Percentiles rank a stretch among this genome's conserved stretches.
phyloP scores from a whole-genome alignment of 2,329 filamentous ascomycete genomes.

The Onygenales sp. region DNA sequence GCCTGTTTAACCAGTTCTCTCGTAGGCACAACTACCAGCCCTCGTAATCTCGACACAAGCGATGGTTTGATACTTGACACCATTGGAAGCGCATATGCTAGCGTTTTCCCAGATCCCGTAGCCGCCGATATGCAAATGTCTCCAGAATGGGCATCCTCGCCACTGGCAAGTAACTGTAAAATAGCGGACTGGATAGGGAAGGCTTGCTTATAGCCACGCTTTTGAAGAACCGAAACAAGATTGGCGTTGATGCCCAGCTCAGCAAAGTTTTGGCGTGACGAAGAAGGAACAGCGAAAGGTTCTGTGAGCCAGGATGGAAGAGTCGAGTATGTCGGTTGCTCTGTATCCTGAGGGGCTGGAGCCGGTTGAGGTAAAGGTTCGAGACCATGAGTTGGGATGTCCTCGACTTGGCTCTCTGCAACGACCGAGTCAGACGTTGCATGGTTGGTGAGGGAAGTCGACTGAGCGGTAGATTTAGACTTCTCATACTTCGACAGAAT shows the following conservation, averaged over 20 bases:
- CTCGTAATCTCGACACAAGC: slow-evolving; percentile 58
- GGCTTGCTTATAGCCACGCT: slow-evolving; percentile 60
- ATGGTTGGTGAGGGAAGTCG: background rate
- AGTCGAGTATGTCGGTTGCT: slow-evolving; percentile 62
- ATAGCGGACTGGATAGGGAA: slow-evolving; percentile 73
- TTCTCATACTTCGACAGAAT: slow-evolving; percentile 21
- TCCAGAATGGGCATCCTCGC: slow-evolving; percentile 51
- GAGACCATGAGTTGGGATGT: slow-evolving; percentile 55
- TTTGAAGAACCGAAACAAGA: slow-evolving; percentile 52
- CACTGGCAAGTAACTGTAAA: slow-evolving; percentile 67
- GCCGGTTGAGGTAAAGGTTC: slow-evolving; percentile 74
- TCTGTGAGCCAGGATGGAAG: slow-evolving; percentile 72
- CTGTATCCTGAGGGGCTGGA: slow-evolving; percentile 40
- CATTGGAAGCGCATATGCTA: slow-evolving; percentile 83
- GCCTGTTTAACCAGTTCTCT: slow-evolving; percentile 84
- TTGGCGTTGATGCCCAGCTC: slow-evolving; percentile 54
- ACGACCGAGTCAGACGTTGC: slow-evolving; percentile 8
- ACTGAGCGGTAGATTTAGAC: slow-evolving; percentile 9
- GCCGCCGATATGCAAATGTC: slow-evolving; percentile 87
- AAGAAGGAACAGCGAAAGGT: slow-evolving; percentile 59
- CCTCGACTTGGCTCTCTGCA: background rate
- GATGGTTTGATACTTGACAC: slow-evolving; percentile 63
- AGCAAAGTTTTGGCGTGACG: slow-evolving; percentile 51
- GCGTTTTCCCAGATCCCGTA: slow-evolving; percentile 90
- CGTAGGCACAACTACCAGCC: slow-evolving; percentile 80